Conservation (phyloP, 2,329 filamentous ascomycete species). For the Colletotrichum theobromicola region DNA sequence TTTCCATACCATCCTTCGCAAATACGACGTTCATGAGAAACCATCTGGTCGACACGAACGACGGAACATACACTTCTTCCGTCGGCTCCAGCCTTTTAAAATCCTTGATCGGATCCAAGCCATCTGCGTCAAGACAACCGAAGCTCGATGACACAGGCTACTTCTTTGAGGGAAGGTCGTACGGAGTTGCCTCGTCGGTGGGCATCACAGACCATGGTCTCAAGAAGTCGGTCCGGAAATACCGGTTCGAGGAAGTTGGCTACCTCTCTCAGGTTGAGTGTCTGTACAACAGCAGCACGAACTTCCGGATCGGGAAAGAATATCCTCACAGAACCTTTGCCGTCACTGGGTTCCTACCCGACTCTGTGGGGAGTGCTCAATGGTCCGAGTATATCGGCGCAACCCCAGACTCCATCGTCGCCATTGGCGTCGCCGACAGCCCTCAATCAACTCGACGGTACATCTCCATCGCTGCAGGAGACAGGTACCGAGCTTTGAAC, state of each 20-base stretch:
- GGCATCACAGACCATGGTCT: neutral
- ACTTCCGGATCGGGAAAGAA: slow-evolving; percentile 28
- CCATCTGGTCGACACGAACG: neutral
- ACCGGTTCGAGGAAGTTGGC: slow-evolving; percentile 37
- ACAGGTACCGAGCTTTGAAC: slow-evolving; percentile 32
- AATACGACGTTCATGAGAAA: neutral
- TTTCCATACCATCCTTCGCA: neutral
- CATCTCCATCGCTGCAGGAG: slow-evolving; percentile 33
- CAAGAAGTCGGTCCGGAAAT: slow-evolving; percentile 15
- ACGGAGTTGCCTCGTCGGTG: neutral
- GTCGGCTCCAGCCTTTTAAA: neutral
- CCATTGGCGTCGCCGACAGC: slow-evolving; percentile 33
- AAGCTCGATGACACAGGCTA: neutral
- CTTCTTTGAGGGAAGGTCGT: neutral
- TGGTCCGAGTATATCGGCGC: slow-evolving; percentile 35
- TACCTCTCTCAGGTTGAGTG: slow-evolving; percentile 36
- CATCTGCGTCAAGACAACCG: neutral
- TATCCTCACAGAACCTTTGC: slow-evolving; percentile 15
- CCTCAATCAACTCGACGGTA: slow-evolving; percentile 26
- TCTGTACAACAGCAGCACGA: slow-evolving; percentile 38
- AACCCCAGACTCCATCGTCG: slow-evolving; percentile 30
- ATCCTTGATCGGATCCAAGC: neutral
- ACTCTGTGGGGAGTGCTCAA: slow-evolving; percentile 21
- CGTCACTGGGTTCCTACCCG: neutral
- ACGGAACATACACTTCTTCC: neutral